A percentile compares a stretch with the other conserved stretches of the same genome.
Evolutionary conservation across 257 asterid genomes (phyloP).

Genomic region (Scutellaria barbata): DNA sequence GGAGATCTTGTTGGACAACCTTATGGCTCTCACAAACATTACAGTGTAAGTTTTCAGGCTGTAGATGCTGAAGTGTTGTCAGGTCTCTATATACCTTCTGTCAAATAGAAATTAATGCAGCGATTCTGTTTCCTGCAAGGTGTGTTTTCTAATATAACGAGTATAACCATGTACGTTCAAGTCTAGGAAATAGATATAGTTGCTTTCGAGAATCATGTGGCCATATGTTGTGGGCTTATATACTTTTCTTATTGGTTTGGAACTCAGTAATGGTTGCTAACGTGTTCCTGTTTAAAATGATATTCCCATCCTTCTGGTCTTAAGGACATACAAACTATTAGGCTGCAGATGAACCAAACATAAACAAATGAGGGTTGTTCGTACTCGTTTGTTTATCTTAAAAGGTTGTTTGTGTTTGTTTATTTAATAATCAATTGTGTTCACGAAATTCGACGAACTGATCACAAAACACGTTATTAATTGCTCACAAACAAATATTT

Average conservation of each 20-base stretch:
- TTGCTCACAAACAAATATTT: too few species aligned
- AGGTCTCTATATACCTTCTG: constrained; percentile 17
- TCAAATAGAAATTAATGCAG: constrained; percentile 18
- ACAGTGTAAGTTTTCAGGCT: constrained; percentile 56
- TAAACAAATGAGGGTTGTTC: too few species aligned
- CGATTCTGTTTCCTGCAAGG: constrained; percentile 19
- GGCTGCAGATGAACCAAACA: too few species aligned
- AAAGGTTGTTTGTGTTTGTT: too few species aligned
- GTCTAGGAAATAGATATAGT: constrained; percentile 11
- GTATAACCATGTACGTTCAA: constrained; percentile 20
- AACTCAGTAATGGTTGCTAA: neutral
- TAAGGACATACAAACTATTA: neutral
- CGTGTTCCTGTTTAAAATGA: neutral
- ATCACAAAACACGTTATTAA: too few species aligned
- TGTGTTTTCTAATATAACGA: neutral
- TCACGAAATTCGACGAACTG: too few species aligned
- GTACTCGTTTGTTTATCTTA: too few species aligned
- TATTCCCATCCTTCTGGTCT: neutral
- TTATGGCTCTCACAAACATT: constrained; percentile 90
- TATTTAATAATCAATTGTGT: too few species aligned
- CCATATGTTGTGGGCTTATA: constrained; percentile 3
- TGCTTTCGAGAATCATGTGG: constrained; percentile 19
- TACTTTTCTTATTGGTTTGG: neutral
- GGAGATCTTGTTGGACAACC: constrained; percentile 81
- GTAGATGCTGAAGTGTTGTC: constrained; percentile 25